Base-by-base conservation (phyloP, 257 asterid species). In the Fraxinus cuspidata region DNA sequence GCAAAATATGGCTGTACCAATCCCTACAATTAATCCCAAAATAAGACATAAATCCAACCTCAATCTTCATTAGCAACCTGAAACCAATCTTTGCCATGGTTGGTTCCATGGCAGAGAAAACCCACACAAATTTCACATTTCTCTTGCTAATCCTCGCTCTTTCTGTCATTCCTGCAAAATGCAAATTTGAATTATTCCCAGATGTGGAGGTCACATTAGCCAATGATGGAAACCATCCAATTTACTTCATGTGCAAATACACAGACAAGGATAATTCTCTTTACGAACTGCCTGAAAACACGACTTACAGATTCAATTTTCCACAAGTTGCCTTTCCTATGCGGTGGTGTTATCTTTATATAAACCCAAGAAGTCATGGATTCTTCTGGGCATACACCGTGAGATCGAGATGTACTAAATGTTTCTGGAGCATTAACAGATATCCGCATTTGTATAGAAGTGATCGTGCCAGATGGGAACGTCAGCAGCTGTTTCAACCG, bases 321-420 rank as follows among this genome's bases (percentile, higher is more conserved):
- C 8, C 2, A 1, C 93, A 89, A 12, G 35, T 83, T n/a, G 93
- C 90, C 0, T 89, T 85, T 21, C 93, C 93, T 2, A 85, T 89
- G 93, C 83, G 93, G 32, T 89, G 91, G 93, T 89, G 93, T 83
- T 89, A 78, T 89, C 19, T 89, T 63, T 87, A 79, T 87, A 76
- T 87, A 47, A 79, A 73, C 76, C 76, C 32, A 0, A 25, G 7
- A 1, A 81, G 65, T 75, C 78, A 89, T 0, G 91, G 93, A 2
- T 89, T 89, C 83, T 89, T 89, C 75, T 89, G 90, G 90, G 93
- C 86, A 0, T 89, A 84, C 38, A 81, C 91, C 13, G 90, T 89
- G 31, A 86, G 91, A 31, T 82, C 88, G 31, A 69, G 81, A 83
- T 89, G 93, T 87, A 87, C 84, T 76, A 84, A 79, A 80, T 89